These are phyloP conservation scores for Elongisporangium prolatum DNA, from an alignment of 352 stramenopile genomes.

Conservation along the genomic window DNA sequence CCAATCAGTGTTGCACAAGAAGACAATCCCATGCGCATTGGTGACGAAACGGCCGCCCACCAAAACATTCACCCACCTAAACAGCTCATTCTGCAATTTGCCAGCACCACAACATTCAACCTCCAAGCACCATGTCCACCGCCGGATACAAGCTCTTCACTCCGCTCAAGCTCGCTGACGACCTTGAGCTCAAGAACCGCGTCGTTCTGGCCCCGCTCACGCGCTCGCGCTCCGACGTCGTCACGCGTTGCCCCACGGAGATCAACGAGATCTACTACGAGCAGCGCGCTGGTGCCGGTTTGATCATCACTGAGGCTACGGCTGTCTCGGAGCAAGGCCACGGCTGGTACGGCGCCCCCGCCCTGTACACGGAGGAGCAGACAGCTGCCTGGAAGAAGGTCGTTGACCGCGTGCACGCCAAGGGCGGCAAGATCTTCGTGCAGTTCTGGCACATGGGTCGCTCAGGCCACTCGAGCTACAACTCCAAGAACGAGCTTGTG, in stretches of 20 bases:
- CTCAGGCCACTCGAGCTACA: slow-evolving; percentile 31
- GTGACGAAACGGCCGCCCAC: too few relatives aligned
- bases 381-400: slow-evolving; percentile 36
- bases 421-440: slow-evolving; percentile 48
- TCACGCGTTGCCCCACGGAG: slow-evolving; percentile 13
- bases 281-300: slow-evolving; percentile 22
- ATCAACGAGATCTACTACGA: slow-evolving; percentile 32
- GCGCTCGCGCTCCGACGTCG: too few relatives aligned
- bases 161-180: slow-evolving; percentile 13
- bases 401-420: slow-evolving; percentile 55
- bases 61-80: too few relatives aligned
- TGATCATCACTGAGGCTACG: slow-evolving; percentile 43
- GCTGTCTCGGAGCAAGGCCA: slow-evolving; percentile 25
- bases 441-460: slow-evolving; percentile 77
- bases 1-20: too few relatives aligned
- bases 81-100: too few relatives aligned
- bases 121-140: too few relatives aligned
- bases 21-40: too few relatives aligned
- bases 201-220: slow-evolving; percentile 35
- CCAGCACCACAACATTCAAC: too few relatives aligned
- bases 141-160: slow-evolving; percentile 26
- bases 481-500: slow-evolving; percentile 9
- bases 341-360: slow-evolving; percentile 28
- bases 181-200: slow-evolving; percentile 33
- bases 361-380: slow-evolving; percentile 36